phyloP scores from a whole-genome alignment of 208 protist species.

The Jaenimonas drosophilae region DNA sequence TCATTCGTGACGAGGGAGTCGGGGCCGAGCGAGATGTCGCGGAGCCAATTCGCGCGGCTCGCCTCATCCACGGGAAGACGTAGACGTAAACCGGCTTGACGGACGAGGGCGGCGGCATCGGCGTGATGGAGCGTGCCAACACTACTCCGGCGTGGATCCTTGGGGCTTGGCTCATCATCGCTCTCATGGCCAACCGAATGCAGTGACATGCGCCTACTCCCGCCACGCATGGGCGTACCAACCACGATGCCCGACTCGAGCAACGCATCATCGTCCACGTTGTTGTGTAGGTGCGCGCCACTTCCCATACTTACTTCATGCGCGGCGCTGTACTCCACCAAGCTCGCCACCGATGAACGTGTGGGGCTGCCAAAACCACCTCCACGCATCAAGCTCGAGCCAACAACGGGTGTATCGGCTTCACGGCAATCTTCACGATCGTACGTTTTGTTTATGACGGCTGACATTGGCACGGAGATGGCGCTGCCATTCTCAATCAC shows the following conservation, averaged over 20 bases:
- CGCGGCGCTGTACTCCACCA: neutral
- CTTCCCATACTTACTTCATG: neutral
- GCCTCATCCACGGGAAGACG: constrained; percentile 17
- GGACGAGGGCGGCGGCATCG: constrained; percentile 20
- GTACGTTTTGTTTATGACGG: constrained; percentile 76
- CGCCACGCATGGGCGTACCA: neutral
- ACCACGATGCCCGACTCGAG: neutral
- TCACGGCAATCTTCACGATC: constrained; percentile 61
- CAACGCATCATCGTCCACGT: neutral
- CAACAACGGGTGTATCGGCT: constrained; percentile 76
- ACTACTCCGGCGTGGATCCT: constrained; percentile 6
- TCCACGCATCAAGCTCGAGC: constrained; percentile 39
- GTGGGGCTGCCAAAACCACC: too few relatives aligned
- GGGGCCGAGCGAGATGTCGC: constrained; percentile 55
- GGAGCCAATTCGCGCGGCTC: constrained; percentile 10
- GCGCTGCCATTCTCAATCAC: constrained; percentile 81
- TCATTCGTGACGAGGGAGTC: constrained; percentile 75
- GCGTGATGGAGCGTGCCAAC: neutral
- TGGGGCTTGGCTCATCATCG: constrained; percentile 1
- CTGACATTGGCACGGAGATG: constrained; percentile 56
- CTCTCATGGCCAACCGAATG: constrained; percentile 4
- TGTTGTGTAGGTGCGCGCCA: neutral
- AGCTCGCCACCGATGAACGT: constrained; percentile 42
- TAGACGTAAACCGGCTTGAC: constrained; percentile 33
- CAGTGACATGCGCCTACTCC: neutral